Percentiles rank a stretch among this genome's conserved stretches.
These are phyloP conservation scores for Colletotrichum viniferum DNA, from an alignment of 2,329 filamentous ascomycete species.

Conservation along the genomic window DNA sequence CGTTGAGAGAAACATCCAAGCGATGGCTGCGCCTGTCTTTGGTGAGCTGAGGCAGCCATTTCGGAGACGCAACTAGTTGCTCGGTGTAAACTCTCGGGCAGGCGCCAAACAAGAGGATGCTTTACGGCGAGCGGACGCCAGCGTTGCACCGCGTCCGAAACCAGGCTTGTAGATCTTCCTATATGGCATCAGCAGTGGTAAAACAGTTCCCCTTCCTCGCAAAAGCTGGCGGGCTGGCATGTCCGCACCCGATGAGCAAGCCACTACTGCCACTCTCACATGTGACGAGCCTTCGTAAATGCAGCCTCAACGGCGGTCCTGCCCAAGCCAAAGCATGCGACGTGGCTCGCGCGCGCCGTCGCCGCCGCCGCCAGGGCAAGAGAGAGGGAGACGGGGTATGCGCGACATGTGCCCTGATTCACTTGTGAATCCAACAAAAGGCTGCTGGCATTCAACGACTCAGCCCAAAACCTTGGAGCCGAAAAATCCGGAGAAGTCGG, in stretches of 20 bases:
- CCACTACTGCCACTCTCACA: slow-evolving; percentile 8
- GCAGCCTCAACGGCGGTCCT: background rate
- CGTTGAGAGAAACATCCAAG: background rate
- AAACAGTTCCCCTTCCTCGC: background rate
- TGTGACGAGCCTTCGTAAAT: slow-evolving; percentile 14
- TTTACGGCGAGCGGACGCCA: background rate
- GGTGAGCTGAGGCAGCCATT: background rate
- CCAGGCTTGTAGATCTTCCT: slow-evolving; percentile 2
- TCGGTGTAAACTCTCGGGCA: background rate
- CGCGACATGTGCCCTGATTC: slow-evolving; percentile 16
- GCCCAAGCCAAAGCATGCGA: background rate
- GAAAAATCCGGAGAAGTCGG: background rate
- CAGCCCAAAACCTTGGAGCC: background rate
- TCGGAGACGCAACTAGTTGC: background rate
- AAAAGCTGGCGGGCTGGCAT: background rate
- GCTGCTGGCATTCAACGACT: slow-evolving; percentile 6
- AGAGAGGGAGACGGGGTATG: background rate
- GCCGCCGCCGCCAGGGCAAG: background rate
- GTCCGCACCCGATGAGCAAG: slow-evolving; percentile 4
- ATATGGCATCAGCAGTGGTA: slow-evolving; percentile 3
- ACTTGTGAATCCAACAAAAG: slow-evolving; percentile 2
- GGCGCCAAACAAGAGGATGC: background rate
- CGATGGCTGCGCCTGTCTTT: background rate
- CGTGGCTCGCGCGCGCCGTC: background rate
- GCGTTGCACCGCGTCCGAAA: slow-evolving; percentile 12